Evolutionary conservation across 2,329 filamentous ascomycete genomes (phyloP).

Genomic region (Fusarium sp.): DNA sequence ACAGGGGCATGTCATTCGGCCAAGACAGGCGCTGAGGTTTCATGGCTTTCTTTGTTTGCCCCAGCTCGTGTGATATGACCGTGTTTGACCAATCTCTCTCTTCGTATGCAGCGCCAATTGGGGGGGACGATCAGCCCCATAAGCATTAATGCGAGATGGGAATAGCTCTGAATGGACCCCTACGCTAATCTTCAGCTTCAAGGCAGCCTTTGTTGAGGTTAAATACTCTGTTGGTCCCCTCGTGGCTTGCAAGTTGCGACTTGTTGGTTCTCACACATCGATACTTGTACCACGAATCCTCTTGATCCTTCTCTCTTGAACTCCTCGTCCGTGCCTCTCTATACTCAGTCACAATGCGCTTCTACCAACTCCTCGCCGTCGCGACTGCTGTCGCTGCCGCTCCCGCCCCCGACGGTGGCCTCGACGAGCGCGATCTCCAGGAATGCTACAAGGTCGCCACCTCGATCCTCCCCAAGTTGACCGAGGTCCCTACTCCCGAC

Average conservation of each 20-base stretch:
- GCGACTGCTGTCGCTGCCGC: conserved; percentile 19
- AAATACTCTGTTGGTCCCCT: background rate
- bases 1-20: background rate
- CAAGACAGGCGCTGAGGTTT: background rate
- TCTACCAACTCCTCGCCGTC: conserved; percentile 19
- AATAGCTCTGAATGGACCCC: background rate
- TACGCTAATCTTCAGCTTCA: background rate
- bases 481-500: conserved; percentile 35
- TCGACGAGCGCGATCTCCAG: conserved; percentile 34
- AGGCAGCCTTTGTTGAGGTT: background rate
- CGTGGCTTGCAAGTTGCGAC: background rate
- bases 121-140: background rate
- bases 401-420: conserved; percentile 5
- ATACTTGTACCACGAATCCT: background rate
- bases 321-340: background rate
- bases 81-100: background rate
- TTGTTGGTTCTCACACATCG: background rate
- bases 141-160: background rate
- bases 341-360: background rate
- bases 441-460: conserved; percentile 36
- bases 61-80: background rate
- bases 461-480: conserved; percentile 33
- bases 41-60: background rate
- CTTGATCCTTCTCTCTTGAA: background rate
- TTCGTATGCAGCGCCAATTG: background rate